These are phyloP conservation scores for Ogataea pilisensis DNA, from an alignment of 805 yeast species.

Conservation along the genomic window DNA sequence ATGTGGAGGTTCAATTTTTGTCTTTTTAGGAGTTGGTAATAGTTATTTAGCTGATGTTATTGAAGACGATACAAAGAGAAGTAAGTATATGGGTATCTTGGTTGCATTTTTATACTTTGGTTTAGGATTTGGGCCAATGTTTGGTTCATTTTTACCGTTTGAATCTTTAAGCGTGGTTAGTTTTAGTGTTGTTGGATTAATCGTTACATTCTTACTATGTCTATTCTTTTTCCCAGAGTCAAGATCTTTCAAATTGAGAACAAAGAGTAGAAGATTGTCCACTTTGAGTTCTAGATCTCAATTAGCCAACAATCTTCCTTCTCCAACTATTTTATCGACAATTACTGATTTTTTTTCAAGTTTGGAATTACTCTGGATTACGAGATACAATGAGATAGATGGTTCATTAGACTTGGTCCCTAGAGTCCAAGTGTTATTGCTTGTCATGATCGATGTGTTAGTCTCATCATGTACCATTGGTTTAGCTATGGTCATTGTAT, in stretches of 20 bases:
- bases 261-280: conserved; percentile 40
- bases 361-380: conserved; percentile 50
- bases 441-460: conserved; percentile 46
- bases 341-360: conserved; percentile 38
- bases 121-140: conserved; percentile 59
- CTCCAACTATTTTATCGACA: conserved; percentile 1
- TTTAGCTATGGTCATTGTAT: conserved; percentile 37
- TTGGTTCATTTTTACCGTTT: conserved; percentile 42
- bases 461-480: conserved; percentile 38
- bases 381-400: conserved; percentile 29
- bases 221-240: conserved; percentile 55
- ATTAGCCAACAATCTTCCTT: background rate
- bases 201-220: conserved; percentile 33
- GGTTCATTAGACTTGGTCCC: conserved; percentile 30
- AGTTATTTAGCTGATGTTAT: conserved; percentile 75
- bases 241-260: conserved; percentile 50
- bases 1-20: conserved; percentile 59
- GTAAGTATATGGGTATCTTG: conserved; percentile 53
- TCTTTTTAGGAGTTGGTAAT: conserved; percentile 54
- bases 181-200: conserved; percentile 18
- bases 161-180: conserved; percentile 30
- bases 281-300: conserved; percentile 8
- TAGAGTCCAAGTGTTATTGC: conserved; percentile 42
- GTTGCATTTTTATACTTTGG: conserved; percentile 60
- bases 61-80: conserved; percentile 54